Conservation (phyloP, 345 rosid species). For the Boechera stricta region DNA sequence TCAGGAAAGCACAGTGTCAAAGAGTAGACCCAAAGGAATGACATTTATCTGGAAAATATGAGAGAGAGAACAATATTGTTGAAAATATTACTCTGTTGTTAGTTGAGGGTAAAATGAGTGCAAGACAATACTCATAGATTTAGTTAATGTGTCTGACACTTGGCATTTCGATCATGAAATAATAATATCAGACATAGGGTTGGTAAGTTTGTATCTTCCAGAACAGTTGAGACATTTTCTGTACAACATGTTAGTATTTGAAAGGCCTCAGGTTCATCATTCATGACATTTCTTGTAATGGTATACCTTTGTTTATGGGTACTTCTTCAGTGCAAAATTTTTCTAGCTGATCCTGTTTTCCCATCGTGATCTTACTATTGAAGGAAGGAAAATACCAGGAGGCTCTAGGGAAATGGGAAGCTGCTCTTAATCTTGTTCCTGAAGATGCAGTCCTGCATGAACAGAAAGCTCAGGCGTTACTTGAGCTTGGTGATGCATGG, state of each 20-base stretch:
- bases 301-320: background rate
- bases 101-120: too few species aligned
- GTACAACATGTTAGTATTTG: background rate
- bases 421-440: slow-evolving; percentile 73
- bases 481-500: slow-evolving; percentile 91
- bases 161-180: background rate
- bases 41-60: too few species aligned
- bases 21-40: too few species aligned
- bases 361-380: slow-evolving; percentile 26
- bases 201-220: background rate
- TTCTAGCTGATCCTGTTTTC: background rate
- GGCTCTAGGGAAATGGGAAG: slow-evolving; percentile 93
- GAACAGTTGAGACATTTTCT: background rate
- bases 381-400: slow-evolving; percentile 85
- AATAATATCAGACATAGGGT: background rate
- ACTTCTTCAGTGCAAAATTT: background rate
- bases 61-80: too few species aligned
- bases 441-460: slow-evolving; percentile 74
- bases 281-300: slow-evolving; percentile 8
- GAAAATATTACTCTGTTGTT: too few species aligned
- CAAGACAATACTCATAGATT: background rate
- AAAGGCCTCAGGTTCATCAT: background rate
- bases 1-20: too few species aligned
- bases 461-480: slow-evolving; percentile 90
- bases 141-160: background rate